Evolutionary conservation across 83 land plant species (phyloP), one percentile per base, ranked within the genome.

Genomic region (Thuja plicata): DNA sequence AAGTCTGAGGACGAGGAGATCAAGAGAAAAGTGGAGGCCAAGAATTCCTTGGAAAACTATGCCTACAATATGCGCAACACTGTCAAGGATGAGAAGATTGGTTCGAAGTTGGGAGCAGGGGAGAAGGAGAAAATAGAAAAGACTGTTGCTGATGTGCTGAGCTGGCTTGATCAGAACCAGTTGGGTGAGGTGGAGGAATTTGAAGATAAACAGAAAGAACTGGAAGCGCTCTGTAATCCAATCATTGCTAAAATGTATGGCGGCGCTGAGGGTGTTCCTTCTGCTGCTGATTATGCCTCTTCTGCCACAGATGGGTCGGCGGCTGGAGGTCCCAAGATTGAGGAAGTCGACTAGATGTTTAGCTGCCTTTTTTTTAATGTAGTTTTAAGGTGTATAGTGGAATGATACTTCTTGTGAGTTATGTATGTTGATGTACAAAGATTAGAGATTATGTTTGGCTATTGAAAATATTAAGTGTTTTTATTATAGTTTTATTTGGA

Each of bases 211-310:
- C 76, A 92, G 94, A 90, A 94, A 88, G 94, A 93, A 74, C 78
- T 94, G 78, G 94, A 94, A 88, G 57, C 89, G 62, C 30, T 93
- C 34, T 94, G 96, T 92, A 94, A 94, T 54, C 96, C 96, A 9
- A 92, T 94, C 85, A 94, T 94, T 81, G 93, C 96, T 8, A 94
- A 91, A 91, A 93, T 94, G 92, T 94, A 94, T 87, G 91, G 91
- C 17, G 90, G 88, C 0, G 57, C 57, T 54, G 57, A 15, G 3
- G 92, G 91, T 0, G 92, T 60, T 0, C 93, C 82, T 13, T 73
- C 74, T 24, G 92, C 83, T 55, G 94, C 84, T 16, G 84, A 21
- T 38, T 27, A 30, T 21, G 57, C 7, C 45, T 88, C 91, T 79
- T 30, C 89, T 13, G 55, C 52, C 3, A 43, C 5, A 4, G 91